Evolutionary conservation across 2,329 filamentous ascomycete species (phyloP).

Genomic region (Pseudogymnoascus sp.): DNA sequence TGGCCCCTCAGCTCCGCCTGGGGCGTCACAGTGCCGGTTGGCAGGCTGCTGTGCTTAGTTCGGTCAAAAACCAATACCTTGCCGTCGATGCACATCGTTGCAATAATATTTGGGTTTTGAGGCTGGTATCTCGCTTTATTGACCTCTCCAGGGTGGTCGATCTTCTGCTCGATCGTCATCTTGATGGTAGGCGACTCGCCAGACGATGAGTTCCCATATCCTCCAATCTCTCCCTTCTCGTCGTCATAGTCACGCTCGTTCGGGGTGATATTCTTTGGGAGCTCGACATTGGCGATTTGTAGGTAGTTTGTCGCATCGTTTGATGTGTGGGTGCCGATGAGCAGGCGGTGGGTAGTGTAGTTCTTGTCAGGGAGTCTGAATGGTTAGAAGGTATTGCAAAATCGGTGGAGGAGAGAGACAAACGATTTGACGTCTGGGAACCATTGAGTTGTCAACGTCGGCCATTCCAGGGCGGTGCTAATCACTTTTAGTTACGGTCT

Average conservation of each 20-base stretch:
- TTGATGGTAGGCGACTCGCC: constrained; percentile 70
- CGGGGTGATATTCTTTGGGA: constrained; percentile 70
- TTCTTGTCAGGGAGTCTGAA: constrained; percentile 70
- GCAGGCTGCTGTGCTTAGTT: constrained; percentile 80
- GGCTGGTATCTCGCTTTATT: constrained; percentile 98
- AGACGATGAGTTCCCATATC: constrained; percentile 66
- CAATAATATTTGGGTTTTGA: constrained; percentile 94
- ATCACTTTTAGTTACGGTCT: constrained; percentile 17
- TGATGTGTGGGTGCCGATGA: constrained; percentile 93
- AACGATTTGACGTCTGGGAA: constrained; percentile 86
- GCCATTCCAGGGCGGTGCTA: constrained; percentile 91
- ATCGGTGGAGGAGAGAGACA: constrained; percentile 22
- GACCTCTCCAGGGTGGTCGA: constrained; percentile 92
- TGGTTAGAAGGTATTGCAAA: constrained; percentile 9
- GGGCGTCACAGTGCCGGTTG: constrained; percentile 67
- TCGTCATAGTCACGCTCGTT: constrained; percentile 86
- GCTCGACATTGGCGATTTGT: constrained; percentile 88
- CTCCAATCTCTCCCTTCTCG: constrained; percentile 85
- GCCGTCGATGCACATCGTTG: constrained; percentile 82
- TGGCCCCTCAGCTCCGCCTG: constrained; percentile 85
- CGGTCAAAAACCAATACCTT: constrained; percentile 91
- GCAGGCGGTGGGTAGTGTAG: constrained; percentile 77
- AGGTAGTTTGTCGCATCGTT: constrained; percentile 81
- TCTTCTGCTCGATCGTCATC: constrained; percentile 90
- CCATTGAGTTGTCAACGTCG: constrained; percentile 96